Base-by-base conservation (phyloP, 306 rosid genomes). In the Dryas octopetala region DNA sequence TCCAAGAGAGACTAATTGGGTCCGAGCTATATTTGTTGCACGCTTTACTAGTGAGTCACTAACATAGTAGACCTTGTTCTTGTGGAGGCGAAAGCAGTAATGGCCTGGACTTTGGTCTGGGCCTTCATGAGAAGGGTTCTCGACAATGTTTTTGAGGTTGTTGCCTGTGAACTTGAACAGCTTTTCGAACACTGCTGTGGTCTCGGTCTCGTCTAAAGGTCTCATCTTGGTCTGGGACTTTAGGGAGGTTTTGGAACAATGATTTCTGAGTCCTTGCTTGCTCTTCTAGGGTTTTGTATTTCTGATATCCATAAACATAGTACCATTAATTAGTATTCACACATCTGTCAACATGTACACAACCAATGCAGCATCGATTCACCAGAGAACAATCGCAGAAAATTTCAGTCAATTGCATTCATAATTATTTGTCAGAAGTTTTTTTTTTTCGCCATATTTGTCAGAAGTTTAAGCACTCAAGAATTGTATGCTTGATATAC, bases 61-160 rank as follows among this genome's bases (percentile, higher is more conserved):
- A 51, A 85, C 86, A 50, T 92, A 95, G 81, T 83, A 92, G 74
- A 95, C 83, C 79, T 72, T 87, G 91, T 84, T 91, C 90, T 90
- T 92, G 83, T 92, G 72, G 71, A 92, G 92, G 47, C 97, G 99
- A 82, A 90, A 90, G 83, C 99, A 95, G 82, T 92, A 92, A 61
- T 97, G 88, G 0, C 98, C 93, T 9, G 96, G 88, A 38, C 76
- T 79, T 0, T 84, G 44, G 38, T 85, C 96, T 0, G 98, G 91
- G 41, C 98, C 97, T 80, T 95, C 98, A 71, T 90, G 93, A 5
- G 97, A 89, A 9, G 97, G 97, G 14, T 92, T 90, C 58, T 95
- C 97, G 0, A 95, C 87, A 9, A 92, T 88, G 83, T 86, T 95
- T 87, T 90, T 92, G 17, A 95, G 92, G 43, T 95, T 92, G 89